Percentiles rank a stretch among this genome's conserved stretches.
phyloP scores from a whole-genome alignment of 2,329 filamentous ascomycete species.

The Claviceps spartinae region DNA sequence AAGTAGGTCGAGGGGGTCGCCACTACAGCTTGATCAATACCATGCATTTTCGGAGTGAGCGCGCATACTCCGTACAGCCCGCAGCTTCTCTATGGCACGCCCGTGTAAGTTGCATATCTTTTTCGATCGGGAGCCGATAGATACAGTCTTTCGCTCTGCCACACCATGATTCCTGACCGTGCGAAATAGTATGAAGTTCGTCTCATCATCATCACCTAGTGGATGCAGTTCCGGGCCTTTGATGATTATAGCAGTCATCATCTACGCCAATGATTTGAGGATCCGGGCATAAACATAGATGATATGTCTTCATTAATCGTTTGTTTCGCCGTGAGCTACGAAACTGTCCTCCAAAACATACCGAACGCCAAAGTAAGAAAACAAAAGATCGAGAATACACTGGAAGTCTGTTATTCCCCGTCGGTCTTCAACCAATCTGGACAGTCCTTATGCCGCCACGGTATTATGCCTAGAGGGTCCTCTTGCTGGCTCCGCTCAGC shows the following conservation, averaged over 20 bases:
- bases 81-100: not conserved
- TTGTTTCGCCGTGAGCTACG: not conserved
- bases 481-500: conserved; percentile 38
- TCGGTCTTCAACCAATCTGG: conserved; percentile 40
- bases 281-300: not conserved
- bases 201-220: not conserved
- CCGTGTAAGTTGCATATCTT: too few species aligned
- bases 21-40: too few species aligned
- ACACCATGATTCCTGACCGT: not conserved
- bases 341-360: not conserved
- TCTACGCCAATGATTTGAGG: not conserved
- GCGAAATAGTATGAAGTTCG: not conserved
- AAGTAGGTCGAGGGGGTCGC: too few species aligned
- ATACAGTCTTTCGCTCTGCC: not conserved
- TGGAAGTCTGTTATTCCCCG: conserved; percentile 9
- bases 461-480: conserved; percentile 42
- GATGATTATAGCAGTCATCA: not conserved
- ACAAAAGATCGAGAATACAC: not conserved
- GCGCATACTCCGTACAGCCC: not conserved
- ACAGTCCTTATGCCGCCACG: conserved; percentile 45
- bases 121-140: not conserved
- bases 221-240: not conserved
- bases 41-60: not conserved
- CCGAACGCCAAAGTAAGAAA: not conserved
- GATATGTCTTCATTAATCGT: not conserved